These are phyloP conservation scores for Allium fistulosum DNA, from an alignment of 106 monocot species.

Conservation along the genomic window DNA sequence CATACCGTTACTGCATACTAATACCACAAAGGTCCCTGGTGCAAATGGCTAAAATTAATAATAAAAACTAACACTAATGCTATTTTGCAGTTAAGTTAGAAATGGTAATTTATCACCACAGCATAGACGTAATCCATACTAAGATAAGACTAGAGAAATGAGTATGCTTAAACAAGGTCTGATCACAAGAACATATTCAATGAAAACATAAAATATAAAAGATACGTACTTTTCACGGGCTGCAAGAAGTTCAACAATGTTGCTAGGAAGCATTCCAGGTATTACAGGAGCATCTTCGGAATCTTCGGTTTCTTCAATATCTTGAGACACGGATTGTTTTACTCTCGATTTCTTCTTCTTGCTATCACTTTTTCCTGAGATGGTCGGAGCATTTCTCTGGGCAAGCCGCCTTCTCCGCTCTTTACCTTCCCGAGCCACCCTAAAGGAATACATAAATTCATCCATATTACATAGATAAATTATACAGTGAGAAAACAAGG, in stretches of 20 bases:
- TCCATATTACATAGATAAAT: no score
- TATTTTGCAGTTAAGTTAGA: no score
- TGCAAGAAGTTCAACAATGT: conserved; percentile 58
- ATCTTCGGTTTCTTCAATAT: conserved; percentile 3
- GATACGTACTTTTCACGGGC: conserved; percentile 77
- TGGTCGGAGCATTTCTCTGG: conserved; percentile 35
- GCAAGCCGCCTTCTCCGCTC: conserved; percentile 71
- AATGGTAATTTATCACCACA: no score
- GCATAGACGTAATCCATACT: no score
- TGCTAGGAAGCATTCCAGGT: conserved; percentile 76
- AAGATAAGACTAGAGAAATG: no score
- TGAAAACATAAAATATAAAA: not conserved
- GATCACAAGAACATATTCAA: no score
- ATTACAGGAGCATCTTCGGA: conserved; percentile 23
- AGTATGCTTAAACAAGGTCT: no score
- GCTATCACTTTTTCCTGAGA: conserved; percentile 16
- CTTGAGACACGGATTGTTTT: conserved; percentile 8
- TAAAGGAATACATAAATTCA: conserved; percentile 14
- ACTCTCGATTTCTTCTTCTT: conserved; percentile 24
- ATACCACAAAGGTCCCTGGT: no score
- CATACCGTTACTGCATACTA: no score
- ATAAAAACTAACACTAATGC: no score
- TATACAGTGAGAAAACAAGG: not conserved
- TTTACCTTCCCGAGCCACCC: conserved; percentile 60
- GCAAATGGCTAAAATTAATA: no score